Percentiles rank a stretch among this genome's conserved stretches.
Conservation (phyloP, 768 basidiomycete species). For the Boletus fagicola region DNA sequence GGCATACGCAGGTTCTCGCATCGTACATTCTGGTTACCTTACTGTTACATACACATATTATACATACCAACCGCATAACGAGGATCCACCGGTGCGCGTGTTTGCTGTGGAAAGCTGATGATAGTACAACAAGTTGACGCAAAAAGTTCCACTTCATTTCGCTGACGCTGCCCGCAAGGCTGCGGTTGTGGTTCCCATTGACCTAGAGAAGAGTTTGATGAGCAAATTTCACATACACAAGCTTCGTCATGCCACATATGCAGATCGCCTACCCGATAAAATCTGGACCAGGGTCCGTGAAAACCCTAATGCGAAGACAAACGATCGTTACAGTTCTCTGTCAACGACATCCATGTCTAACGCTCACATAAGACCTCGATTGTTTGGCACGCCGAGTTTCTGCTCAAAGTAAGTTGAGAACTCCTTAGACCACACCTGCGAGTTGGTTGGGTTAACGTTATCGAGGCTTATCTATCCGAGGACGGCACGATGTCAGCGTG, state of each 20-base stretch:
- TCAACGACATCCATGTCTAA: not conserved
- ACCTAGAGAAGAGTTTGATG: slow-evolving; percentile 3
- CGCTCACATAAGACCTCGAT: slow-evolving; percentile 61
- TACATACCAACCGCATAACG: not conserved
- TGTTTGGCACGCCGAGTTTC: slow-evolving; percentile 47
- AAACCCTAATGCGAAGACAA: slow-evolving; percentile 14
- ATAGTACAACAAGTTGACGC: not conserved
- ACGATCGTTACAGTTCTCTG: not conserved
- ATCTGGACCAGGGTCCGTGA: slow-evolving; percentile 27
- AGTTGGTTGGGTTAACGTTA: slow-evolving; percentile 46
- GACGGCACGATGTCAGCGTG: not conserved
- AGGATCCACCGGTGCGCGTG: not conserved
- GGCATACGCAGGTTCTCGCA: not conserved
- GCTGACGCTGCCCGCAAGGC: slow-evolving; percentile 3
- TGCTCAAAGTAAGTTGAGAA: slow-evolving; percentile 55
- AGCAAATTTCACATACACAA: not conserved
- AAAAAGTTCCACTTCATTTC: not conserved
- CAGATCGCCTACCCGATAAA: slow-evolving; percentile 23
- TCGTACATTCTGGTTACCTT: not conserved
- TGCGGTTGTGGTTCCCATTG: slow-evolving; percentile 14
- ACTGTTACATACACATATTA: not conserved
- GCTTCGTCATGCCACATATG: not conserved
- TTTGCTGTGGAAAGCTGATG: not conserved
- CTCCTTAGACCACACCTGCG: slow-evolving; percentile 52
- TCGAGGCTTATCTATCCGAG: slow-evolving; percentile 52